Percentiles rank a stretch among this genome's conserved stretches.
These are phyloP conservation scores for Coemansia reversa DNA, from an alignment of 192 early-diverging fungal species.

Conservation along the genomic window DNA sequence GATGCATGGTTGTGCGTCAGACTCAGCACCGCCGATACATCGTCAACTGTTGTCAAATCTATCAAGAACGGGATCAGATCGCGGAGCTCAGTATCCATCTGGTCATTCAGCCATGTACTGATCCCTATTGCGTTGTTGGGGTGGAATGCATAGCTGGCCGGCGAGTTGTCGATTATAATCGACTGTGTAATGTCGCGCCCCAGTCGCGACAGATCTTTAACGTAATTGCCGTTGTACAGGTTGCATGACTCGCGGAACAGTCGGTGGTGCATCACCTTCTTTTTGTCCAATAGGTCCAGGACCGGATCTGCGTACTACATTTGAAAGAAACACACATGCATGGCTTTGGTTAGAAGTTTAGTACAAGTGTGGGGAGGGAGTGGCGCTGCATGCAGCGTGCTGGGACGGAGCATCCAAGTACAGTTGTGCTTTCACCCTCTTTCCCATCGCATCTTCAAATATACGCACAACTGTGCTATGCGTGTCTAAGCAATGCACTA, in stretches of 20 bases:
- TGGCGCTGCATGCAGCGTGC: neutral
- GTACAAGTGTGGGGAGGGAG: conserved; percentile 1
- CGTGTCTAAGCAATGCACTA: neutral
- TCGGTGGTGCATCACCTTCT: conserved; percentile 83
- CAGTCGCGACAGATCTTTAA: conserved; percentile 91
- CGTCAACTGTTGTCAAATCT: conserved; percentile 83
- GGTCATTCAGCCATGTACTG: conserved; percentile 95
- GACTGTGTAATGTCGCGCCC: conserved; percentile 80
- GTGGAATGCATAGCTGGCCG: conserved; percentile 95
- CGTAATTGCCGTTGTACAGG: conserved; percentile 94
- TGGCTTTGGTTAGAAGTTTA: neutral
- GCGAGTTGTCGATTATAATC: conserved; percentile 96
- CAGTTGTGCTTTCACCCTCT: neutral
- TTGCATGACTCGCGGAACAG: conserved; percentile 96
- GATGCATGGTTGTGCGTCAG: conserved; percentile 49
- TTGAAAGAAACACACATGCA: neutral
- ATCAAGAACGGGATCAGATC: conserved; percentile 94
- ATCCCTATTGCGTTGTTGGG: conserved; percentile 94
- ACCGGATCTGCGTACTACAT: conserved; percentile 99
- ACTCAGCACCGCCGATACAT: conserved; percentile 79
- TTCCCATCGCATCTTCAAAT: neutral
- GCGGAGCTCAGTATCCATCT: conserved; percentile 90
- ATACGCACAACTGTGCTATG: neutral
- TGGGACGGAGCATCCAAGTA: neutral
- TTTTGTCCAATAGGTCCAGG: conserved; percentile 86